Evolutionary conservation across 768 basidiomycete genomes (phyloP).

Genomic region (Lactarius trivialis): DNA sequence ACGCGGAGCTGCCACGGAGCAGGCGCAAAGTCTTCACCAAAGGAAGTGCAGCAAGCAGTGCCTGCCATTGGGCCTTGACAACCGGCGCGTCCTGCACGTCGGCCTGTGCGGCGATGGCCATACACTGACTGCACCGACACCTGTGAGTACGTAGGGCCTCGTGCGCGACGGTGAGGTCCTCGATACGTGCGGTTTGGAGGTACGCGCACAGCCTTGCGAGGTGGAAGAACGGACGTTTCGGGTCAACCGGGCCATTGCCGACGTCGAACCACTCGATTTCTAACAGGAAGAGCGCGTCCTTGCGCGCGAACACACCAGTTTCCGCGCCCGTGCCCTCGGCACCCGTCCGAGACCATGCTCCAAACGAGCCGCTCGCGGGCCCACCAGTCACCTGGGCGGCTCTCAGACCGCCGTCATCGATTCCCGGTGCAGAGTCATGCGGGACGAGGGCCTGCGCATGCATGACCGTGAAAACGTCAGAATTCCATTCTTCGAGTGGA

Average conservation of each 20-base stretch:
- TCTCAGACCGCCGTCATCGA: not conserved
- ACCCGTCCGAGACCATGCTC: not conserved
- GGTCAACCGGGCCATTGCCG: not conserved
- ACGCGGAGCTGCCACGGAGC: not conserved
- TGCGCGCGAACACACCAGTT: not conserved
- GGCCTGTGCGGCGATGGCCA: too few relatives aligned
- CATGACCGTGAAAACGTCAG: not conserved
- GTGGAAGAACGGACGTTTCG: constrained; percentile 7
- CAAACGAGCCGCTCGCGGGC: not conserved
- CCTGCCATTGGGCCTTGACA: not conserved
- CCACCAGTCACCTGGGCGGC: not conserved
- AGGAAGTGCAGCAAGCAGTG: not conserved
- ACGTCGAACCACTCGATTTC: constrained; percentile 1
- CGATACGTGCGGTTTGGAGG: not conserved
- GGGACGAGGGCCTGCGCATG: constrained; percentile 4
- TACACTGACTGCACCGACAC: too few relatives aligned
- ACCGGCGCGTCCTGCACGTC: not conserved
- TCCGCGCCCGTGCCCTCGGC: not conserved
- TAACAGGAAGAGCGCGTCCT: constrained; percentile 8
- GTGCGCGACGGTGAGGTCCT: not conserved
- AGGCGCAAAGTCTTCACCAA: constrained; percentile 1
- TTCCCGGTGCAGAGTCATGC: not conserved
- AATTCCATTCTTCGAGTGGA: not conserved
- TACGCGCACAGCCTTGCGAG: constrained; percentile 1
- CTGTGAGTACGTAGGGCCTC: too few relatives aligned